Evolutionary conservation across 176 grass and related monocot genomes (phyloP).

Genomic region (Alloteropsis semialata): DNA sequence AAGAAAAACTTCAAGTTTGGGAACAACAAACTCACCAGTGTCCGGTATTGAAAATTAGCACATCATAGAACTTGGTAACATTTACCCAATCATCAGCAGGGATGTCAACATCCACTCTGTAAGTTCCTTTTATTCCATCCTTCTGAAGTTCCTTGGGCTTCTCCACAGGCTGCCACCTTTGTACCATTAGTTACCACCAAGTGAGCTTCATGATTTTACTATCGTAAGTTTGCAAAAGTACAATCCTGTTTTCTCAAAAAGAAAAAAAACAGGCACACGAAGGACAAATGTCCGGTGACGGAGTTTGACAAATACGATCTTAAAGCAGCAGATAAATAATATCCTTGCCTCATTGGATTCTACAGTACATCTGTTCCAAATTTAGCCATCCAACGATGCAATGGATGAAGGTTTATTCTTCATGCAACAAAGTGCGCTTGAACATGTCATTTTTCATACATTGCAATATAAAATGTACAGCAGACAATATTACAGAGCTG

Average conservation of each 20-base stretch:
- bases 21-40: constrained; percentile 68
- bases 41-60: constrained; percentile 93
- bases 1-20: background rate
- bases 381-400: background rate
- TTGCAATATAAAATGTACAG: background rate
- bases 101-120: constrained; percentile 78
- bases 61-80: constrained; percentile 82
- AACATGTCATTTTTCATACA: background rate
- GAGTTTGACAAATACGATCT: background rate
- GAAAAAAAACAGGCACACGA: background rate
- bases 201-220: constrained; percentile 35
- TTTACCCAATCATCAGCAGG: constrained; percentile 72
- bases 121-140: constrained; percentile 58
- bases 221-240: background rate
- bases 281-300: background rate
- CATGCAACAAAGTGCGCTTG: background rate
- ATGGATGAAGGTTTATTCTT: background rate
- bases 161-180: constrained; percentile 89
- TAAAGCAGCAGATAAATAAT: background rate
- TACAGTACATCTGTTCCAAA: background rate
- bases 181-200: constrained; percentile 57
- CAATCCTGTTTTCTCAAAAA: background rate
- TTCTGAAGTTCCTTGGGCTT: constrained; percentile 35
- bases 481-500: background rate
- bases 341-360: background rate